Evolutionary conservation across 371 early-diverging fungal species (phyloP).

Genomic region (Lichtheimia hyalospora): DNA sequence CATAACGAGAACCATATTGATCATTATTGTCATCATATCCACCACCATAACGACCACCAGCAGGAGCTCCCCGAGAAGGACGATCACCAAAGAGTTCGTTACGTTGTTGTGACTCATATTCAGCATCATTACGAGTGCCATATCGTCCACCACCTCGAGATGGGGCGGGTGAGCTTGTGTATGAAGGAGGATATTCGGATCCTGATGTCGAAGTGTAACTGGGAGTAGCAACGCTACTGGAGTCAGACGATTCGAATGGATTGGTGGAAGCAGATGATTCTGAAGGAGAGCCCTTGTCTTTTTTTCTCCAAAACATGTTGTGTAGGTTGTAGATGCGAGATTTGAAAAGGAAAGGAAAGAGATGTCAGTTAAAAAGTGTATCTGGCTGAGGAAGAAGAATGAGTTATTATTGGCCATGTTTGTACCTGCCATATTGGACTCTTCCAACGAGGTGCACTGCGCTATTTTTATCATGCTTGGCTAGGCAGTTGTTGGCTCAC

Average conservation of each 20-base stretch:
- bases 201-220: slow-evolving; percentile 4
- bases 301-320: slow-evolving; percentile 22
- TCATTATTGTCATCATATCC: slow-evolving; percentile 15
- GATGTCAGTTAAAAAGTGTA: not conserved
- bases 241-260: slow-evolving; percentile 17
- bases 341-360: not conserved
- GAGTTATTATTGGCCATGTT: too few species aligned
- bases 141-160: slow-evolving; percentile 17
- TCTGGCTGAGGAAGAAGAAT: too few species aligned
- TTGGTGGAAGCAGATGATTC: slow-evolving; percentile 19
- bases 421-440: too few species aligned
- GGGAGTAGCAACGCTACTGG: not conserved
- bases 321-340: not conserved
- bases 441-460: too few species aligned
- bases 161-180: not conserved
- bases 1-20: slow-evolving; percentile 12
- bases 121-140: slow-evolving; percentile 15
- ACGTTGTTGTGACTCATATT: slow-evolving; percentile 17
- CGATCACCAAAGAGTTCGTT: slow-evolving; percentile 21
- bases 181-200: not conserved
- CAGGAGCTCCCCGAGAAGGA: slow-evolving; percentile 3
- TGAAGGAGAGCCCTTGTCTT: slow-evolving; percentile 17
- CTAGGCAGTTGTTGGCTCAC: too few species aligned
- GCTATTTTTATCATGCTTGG: too few species aligned
- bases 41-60: slow-evolving; percentile 7